phyloP scores from a whole-genome alignment of 176 grass and related monocot species.

The Melocanna baccifera region DNA sequence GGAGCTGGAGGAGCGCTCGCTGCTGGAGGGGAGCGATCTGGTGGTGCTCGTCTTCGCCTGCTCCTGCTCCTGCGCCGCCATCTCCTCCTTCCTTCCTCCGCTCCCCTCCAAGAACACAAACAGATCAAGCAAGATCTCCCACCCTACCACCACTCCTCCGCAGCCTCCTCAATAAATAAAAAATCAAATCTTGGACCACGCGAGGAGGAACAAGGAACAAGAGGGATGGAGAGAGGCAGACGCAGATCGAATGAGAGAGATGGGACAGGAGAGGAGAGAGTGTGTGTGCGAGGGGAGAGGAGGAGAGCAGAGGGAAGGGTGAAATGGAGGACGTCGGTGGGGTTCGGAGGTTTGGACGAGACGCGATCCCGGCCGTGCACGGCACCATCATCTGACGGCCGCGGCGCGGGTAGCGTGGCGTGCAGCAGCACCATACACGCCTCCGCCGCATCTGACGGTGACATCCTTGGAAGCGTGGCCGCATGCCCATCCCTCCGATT shows the following conservation, averaged over 20 bases:
- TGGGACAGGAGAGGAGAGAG: background rate
- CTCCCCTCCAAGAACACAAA: background rate
- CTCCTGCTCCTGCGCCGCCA: conserved; percentile 44
- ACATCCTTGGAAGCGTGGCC: conserved; percentile 9
- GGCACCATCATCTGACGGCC: conserved; percentile 30
- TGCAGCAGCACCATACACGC: background rate
- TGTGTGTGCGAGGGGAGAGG: background rate
- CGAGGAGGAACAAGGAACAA: background rate
- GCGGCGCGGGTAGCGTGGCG: conserved; percentile 38
- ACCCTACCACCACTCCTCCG: background rate
- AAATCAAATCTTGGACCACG: conserved; percentile 27
- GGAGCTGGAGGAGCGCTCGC: conserved; percentile 83
- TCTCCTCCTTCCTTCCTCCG: background rate
- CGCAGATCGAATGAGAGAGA: background rate
- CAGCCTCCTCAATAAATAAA: background rate
- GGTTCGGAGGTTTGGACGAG: conserved; percentile 4
- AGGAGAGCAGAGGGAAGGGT: background rate
- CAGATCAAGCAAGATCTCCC: conserved; percentile 37
- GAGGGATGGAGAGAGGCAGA: conserved; percentile 24
- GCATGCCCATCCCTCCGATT: conserved; percentile 38
- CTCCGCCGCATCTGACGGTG: conserved; percentile 48
- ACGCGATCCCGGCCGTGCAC: conserved; percentile 34
- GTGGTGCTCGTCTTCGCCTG: conserved; percentile 59
- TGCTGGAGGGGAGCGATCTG: conserved; percentile 71
- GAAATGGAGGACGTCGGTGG: conserved; percentile 18